Percentiles rank a stretch among this genome's conserved stretches.
Evolutionary conservation across 345 rosid species (phyloP).

Genomic region (Syzygium aqueum): DNA sequence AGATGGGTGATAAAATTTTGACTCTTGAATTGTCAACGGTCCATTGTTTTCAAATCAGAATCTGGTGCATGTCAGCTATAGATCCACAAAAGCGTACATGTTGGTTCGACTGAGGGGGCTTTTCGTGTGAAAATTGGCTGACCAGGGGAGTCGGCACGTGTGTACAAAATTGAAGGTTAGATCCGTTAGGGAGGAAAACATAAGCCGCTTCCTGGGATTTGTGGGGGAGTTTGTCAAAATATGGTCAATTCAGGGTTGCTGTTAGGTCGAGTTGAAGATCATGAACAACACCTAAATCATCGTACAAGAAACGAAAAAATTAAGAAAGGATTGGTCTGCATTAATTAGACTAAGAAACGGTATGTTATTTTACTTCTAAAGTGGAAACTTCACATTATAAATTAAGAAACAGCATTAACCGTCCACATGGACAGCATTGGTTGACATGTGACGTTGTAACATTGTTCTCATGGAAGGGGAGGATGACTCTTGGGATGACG

Average conservation of each 20-base stretch:
- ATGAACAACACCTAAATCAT: not conserved
- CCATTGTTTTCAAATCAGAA: not conserved
- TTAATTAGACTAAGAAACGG: not conserved
- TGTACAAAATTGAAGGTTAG: not conserved
- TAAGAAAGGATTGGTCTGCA: not conserved
- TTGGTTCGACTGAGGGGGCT: not conserved
- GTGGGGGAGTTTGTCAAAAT: not conserved
- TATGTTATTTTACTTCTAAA: not conserved
- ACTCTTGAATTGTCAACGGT: not conserved
- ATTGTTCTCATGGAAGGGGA: not conserved
- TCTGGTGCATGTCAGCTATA: not conserved
- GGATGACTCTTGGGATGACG: not conserved
- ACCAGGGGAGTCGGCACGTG: not conserved
- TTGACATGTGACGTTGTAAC: not conserved
- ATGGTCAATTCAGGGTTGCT: not conserved
- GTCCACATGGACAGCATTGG: not conserved
- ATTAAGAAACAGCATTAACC: not conserved
- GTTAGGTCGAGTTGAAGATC: not conserved
- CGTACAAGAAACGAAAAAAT: not conserved
- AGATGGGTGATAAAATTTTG: not conserved
- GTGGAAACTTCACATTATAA: not conserved
- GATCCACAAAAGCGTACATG: not conserved
- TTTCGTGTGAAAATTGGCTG: not conserved
- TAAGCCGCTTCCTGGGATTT: not conserved
- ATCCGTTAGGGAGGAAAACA: not conserved